These are phyloP conservation scores for Lasiosphaeria miniovina DNA, from an alignment of 495 filamentous ascomycete species.

Conservation along the genomic window DNA sequence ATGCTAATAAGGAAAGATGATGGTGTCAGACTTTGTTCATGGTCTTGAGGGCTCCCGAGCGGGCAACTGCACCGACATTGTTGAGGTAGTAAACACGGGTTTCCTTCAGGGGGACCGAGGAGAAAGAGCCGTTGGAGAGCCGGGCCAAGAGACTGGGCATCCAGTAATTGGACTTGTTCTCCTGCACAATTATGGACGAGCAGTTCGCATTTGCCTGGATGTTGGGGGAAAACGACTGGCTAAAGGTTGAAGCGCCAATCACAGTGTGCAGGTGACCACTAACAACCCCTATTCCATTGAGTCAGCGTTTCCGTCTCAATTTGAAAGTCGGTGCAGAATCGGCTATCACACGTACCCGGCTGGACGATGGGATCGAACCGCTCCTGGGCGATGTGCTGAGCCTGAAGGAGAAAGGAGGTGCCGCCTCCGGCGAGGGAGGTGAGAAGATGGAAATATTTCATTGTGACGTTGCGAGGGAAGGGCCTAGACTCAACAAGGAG, in stretches of 20 bases:
- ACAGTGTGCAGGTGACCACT: slow-evolving; percentile 8
- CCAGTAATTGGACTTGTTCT: slow-evolving; percentile 12
- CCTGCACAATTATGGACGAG: slow-evolving; percentile 8
- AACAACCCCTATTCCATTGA: neutral
- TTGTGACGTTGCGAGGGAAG: too few species aligned
- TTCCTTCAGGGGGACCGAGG: slow-evolving; percentile 3
- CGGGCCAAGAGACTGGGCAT: slow-evolving; percentile 8
- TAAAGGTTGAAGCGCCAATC: slow-evolving; percentile 5
- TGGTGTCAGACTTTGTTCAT: neutral
- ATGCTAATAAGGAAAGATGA: neutral
- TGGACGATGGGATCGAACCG: slow-evolving; percentile 9
- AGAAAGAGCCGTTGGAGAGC: slow-evolving; percentile 2
- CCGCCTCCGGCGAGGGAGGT: neutral
- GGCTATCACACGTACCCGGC: neutral
- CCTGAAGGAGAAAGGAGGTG: neutral
- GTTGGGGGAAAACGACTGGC: neutral
- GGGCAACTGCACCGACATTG: neutral
- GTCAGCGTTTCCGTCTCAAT: too few species aligned
- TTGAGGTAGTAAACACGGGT: slow-evolving; percentile 8
- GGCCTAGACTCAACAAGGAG: too few species aligned
- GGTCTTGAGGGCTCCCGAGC: neutral
- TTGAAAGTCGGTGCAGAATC: too few species aligned
- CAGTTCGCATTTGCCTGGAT: slow-evolving; percentile 4
- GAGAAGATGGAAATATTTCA: too few species aligned
- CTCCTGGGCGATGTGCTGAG: slow-evolving; percentile 3